Conservation (phyloP, 2,329 filamentous ascomycete species). For the Ascomycota sp. region DNA sequence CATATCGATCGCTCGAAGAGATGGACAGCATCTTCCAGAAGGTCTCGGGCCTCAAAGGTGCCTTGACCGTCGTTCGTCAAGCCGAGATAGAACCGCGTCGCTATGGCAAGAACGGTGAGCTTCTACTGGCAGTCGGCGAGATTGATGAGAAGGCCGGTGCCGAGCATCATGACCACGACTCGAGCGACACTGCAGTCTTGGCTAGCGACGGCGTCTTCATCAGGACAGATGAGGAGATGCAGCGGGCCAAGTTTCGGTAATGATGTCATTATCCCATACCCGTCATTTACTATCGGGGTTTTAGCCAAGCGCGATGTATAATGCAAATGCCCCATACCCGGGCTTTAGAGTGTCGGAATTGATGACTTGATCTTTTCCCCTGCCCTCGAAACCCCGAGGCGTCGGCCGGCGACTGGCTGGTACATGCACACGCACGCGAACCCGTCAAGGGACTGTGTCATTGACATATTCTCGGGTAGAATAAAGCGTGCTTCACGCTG, state of each 20-base stretch:
- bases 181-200: slow-evolving; percentile 7
- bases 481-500: no score
- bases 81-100: slow-evolving; percentile 26
- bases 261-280: no score
- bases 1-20: slow-evolving; percentile 39
- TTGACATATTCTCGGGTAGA: no score
- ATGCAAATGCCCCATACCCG: no score
- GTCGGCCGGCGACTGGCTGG: no score
- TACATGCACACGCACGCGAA: no score
- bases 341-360: no score
- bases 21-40: slow-evolving; percentile 44
- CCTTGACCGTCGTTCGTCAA: slow-evolving; percentile 15
- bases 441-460: no score
- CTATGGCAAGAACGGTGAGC: slow-evolving; percentile 36
- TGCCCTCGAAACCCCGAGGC: no score
- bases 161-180: slow-evolving; percentile 9
- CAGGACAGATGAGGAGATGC: slow-evolving; percentile 13
- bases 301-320: no score
- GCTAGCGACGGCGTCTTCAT: slow-evolving; percentile 9
- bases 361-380: no score
- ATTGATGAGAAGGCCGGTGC: slow-evolving; percentile 14
- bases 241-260: slow-evolving; percentile 4
- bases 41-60: slow-evolving; percentile 19
- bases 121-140: slow-evolving; percentile 25
- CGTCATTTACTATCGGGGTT: no score